Evolutionary conservation across 331 rosid species (phyloP), one percentile per base, ranked within the genome.

Genomic region (Rosa hybrid): DNA sequence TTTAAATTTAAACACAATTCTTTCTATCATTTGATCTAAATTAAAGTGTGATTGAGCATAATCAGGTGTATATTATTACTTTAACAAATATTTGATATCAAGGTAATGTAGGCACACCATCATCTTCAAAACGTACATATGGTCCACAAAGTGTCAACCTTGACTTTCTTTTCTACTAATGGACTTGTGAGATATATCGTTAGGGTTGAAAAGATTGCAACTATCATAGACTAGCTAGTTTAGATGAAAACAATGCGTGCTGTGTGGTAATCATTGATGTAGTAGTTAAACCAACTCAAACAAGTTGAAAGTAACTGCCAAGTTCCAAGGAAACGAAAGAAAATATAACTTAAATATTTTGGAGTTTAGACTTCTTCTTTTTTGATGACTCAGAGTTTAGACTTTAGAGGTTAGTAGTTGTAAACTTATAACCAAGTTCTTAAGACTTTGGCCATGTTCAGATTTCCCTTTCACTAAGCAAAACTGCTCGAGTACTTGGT

Each of bases 241-340:
- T 25, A 72, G 45, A 65, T 27, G 7, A 25, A 48, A 71, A 23
- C 60, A 71, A 46, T 16, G 23, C 34, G 56, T 5, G 7, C 25
- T 23, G 7, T 12, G 56, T 62, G 42, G 75, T 71, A 48, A 48
- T 72, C 25, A 76, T 76, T 42, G 18, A 23, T 23, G 78, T 23
- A 75, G 77, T 79, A 57, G 82, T 71, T 71, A 67, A 42, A 79
- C 77, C 71, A 79, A 18, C 72, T 45, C 18, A 62, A 72, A 46
- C 56, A 14, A 46, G n/a, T 71, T 13, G 75, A 46, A 71, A 70
- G 18, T 14, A 1, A 72, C n/a, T 63, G 25, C 72, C 60, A 45
- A 11, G 60, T 17, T 8, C 71, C n/a, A 76, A 60, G 56, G 44
- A 8, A 48, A 59, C 34, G 11, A 16, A 41, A 8, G 2, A 17